Evolutionary conservation across 164 flowering plant genomes (phyloP), one percentile per base, ranked within the genome.

Genomic region (Magnolia changhungtana): DNA sequence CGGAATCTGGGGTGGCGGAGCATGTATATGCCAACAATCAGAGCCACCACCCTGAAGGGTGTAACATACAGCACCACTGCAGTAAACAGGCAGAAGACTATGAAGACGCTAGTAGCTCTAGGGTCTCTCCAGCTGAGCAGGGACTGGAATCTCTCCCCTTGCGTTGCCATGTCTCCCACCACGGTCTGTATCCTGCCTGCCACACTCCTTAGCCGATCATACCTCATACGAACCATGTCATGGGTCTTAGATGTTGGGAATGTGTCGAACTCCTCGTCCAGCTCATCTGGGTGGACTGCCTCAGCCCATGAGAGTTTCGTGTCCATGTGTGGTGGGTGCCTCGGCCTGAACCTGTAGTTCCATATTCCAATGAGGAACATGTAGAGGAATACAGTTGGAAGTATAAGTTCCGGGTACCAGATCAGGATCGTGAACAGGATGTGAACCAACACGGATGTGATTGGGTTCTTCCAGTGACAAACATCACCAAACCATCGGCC

Each of bases 1-100:
- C 91, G 78, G 71, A 88, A 89, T 82, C 86, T 84, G 0, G 94
- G 94, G 73, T 90, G 94, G 58, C 94, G 79, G 49, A 90, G 79
- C 73, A 84, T 83, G 75, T 86, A 89, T 61, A 90, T 63, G 1
- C 92, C 94, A 16, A 75, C 76, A 20, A 84, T 72, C 69, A 90
- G 78, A 21, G 87, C 85, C 78, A 88, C 84, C n/a, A 77, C 88
- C 74, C 83, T 83, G 67, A 89, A 87, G 21, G 94, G 94, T n/a
- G 89, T 84, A 16, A 81, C 84, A 69, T 88, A 88, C n/a, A 88
- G 82, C 50, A 83, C 75, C 45, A 85, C 83, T 23, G 91, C 85
- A 64, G 85, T 81, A 75, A 78, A 80, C 4, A 88, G 76, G 52
- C 89, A 81, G 74, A 88, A 86, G 51, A 84, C 29, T 45, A 82